Conservation (phyloP, 2,329 filamentous ascomycete genomes). For the Mycosphaerella sp. region DNA sequence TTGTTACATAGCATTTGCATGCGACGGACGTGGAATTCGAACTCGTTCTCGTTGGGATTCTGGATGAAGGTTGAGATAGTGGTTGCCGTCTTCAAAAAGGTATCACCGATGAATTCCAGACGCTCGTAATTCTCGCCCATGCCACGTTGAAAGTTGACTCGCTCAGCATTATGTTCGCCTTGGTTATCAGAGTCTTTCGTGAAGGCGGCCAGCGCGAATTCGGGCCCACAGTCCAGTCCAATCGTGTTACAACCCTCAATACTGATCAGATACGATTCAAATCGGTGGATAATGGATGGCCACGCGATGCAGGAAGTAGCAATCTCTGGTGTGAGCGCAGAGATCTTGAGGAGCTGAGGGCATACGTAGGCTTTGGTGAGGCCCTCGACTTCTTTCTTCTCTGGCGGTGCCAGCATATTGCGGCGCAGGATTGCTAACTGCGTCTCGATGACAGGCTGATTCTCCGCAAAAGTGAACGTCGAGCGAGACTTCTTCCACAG, state of each 20-base stretch:
- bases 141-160: constrained; percentile 69
- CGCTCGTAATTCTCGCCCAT: constrained; percentile 96
- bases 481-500: constrained; percentile 58
- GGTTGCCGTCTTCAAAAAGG: constrained; percentile 92
- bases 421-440: constrained; percentile 69
- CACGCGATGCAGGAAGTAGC: constrained; percentile 69
- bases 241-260: constrained; percentile 66
- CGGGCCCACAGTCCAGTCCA: constrained; percentile 57
- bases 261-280: constrained; percentile 76
- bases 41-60: constrained; percentile 73
- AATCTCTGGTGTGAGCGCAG: constrained; percentile 61
- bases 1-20: constrained; percentile 90
- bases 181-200: constrained; percentile 89
- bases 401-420: constrained; percentile 69
- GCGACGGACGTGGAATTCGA: constrained; percentile 78
- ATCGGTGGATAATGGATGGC: constrained; percentile 74
- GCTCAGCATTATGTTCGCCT: constrained; percentile 60
- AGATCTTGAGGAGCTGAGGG: constrained; percentile 70
- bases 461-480: constrained; percentile 49
- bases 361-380: constrained; percentile 57
- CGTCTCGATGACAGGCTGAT: constrained; percentile 77
- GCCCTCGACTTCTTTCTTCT: constrained; percentile 48
- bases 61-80: constrained; percentile 78
- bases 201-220: constrained; percentile 75
- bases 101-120: constrained; percentile 87